Conservation (phyloP, 257 asterid genomes). For the Lycium ferocissimum region DNA sequence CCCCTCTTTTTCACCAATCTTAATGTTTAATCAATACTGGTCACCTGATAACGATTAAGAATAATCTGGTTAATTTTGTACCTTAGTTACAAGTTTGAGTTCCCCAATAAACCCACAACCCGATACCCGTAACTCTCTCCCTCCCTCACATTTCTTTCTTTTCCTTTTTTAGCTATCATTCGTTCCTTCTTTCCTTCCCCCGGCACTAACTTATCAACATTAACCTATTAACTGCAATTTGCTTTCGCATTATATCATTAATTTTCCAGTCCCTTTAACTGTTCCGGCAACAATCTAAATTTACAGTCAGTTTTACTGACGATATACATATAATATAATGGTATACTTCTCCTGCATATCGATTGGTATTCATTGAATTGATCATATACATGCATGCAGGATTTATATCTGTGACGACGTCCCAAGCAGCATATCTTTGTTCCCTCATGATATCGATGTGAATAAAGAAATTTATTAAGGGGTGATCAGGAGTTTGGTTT, state of each 20-base stretch:
- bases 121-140: conserved; percentile 15
- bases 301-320: conserved; percentile 18
- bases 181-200: neutral
- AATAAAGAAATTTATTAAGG: neutral
- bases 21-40: no score
- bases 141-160: conserved; percentile 5
- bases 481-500: neutral
- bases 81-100: no score
- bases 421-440: no score
- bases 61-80: no score
- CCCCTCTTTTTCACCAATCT: no score
- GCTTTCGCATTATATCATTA: neutral
- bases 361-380: neutral
- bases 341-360: neutral
- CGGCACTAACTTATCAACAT: neutral
- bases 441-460: no score
- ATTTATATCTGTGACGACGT: neutral
- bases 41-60: no score
- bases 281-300: neutral
- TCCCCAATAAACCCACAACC: neutral
- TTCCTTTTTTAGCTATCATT: neutral
- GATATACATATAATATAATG: neutral
- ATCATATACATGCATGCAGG: neutral
- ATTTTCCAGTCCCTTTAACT: neutral
- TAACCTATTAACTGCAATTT: neutral